phyloP scores from a whole-genome alignment of 78 protist genomes.

The Polysphondylium violaceum region DNA sequence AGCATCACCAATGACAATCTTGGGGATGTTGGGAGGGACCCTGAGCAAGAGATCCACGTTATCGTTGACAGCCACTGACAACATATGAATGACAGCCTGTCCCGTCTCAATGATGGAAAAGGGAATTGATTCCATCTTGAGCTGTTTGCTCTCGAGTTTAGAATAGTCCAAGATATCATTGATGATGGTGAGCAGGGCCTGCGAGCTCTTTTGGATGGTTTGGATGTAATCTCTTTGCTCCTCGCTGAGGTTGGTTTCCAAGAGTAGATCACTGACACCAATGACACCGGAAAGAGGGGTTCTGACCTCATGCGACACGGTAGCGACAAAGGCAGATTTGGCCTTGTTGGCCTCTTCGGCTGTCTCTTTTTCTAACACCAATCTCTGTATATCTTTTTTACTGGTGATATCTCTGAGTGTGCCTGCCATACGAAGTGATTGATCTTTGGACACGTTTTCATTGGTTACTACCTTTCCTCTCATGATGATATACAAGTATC shows the following conservation, averaged over 20 bases:
- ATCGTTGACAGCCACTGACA: constrained; percentile 68
- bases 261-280: constrained; percentile 58
- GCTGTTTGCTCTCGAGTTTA: constrained; percentile 70
- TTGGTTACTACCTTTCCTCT: constrained; percentile 61
- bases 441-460: constrained; percentile 21
- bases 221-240: constrained; percentile 74
- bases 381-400: constrained; percentile 49
- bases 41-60: constrained; percentile 45
- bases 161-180: constrained; percentile 83
- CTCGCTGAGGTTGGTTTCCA: constrained; percentile 15
- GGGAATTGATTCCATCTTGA: constrained; percentile 59
- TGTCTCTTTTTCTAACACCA: constrained; percentile 56
- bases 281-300: constrained; percentile 78
- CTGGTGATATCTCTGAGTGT: constrained; percentile 56
- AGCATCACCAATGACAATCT: constrained; percentile 80
- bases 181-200: constrained; percentile 73
- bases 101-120: constrained; percentile 64
- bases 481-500: constrained; percentile 64
- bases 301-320: constrained; percentile 72
- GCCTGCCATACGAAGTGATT: constrained; percentile 64
- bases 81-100: constrained; percentile 57
- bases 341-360: constrained; percentile 77
- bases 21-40: constrained; percentile 58
- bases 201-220: constrained; percentile 68
- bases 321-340: constrained; percentile 66